Base-by-base conservation (phyloP, 306 rosid species). In the Adenanthera pavonina region DNA sequence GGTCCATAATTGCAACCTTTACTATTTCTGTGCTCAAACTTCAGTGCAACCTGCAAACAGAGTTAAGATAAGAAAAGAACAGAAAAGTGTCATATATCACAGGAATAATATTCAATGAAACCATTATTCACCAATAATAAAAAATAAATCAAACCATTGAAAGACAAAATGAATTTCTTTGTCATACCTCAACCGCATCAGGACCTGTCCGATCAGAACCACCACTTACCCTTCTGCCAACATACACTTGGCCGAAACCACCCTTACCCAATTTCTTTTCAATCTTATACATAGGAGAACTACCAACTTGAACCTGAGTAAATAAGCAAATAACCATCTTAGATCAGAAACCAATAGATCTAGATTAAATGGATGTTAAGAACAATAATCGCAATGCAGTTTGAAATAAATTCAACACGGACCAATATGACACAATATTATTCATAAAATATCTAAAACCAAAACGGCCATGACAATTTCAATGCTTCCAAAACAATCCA, bases 181-280 rank as follows among this genome's bases (percentile, higher is more conserved):
- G 56, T 77, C 81, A 77, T 90, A 90, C 98, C 97, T 94, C 97
- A 30, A 89, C 84, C 7, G 94, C 93, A 72, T 94, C 97, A 68
- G 96, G 92, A 53, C 97, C 97, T 61, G 91, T 90, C 76, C 92
- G 90, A 38, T 89, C 96, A 66, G 94, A 88, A 46, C 98, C 98
- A 59, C 98, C 98, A 43, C 82, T 86, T 17, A 91, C 76, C 89
- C 95, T 91, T 89, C 94, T 87, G 53, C 98, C 98, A 77, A 94
- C 98, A 79, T 92, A 94, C 62, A 94, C 98, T 92, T 94, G 98
- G 77, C 98, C 98, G 57, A 94, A 94, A 56, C 98, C 98, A 33
- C 98, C 98, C 91, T 94, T 94, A 68, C 98, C 98, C 86, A 94
- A 86, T 88, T 94, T 94, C 92, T 88, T 92, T 85, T 94, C 98